Evolutionary conservation across 2,329 filamentous ascomycete species (phyloP).

Genomic region (Alternaria ventricosa): DNA sequence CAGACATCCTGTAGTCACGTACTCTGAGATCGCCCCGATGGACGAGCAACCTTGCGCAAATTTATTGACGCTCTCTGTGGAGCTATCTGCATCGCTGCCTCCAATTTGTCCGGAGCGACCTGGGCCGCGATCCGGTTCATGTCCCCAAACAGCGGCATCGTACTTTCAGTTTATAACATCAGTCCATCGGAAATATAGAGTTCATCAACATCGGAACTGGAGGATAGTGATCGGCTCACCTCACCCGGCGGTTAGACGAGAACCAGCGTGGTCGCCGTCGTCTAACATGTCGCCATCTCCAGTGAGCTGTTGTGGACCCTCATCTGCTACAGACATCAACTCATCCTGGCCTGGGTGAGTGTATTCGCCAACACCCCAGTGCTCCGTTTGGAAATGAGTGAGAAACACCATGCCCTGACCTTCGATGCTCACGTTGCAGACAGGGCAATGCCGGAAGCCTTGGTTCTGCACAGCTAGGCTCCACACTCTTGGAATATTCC

Average conservation of each 20-base stretch:
- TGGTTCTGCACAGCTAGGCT: not conserved
- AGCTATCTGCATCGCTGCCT: not conserved
- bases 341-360: not conserved
- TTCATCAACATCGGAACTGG: accelerated
- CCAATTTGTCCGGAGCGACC: not conserved
- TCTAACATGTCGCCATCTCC: not conserved
- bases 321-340: not conserved
- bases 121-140: not conserved
- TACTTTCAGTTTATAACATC: not conserved
- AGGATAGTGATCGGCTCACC: accelerated
- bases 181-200: not conserved
- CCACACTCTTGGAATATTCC: not conserved
- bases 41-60: too few relatives aligned
- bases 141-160: not conserved
- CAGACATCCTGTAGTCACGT: not conserved
- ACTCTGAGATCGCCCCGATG: not conserved
- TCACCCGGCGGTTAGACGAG: not conserved
- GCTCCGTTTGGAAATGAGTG: not conserved
- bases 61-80: not conserved
- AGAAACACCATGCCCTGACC: not conserved
- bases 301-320: not conserved
- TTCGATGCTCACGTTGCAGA: not conserved
- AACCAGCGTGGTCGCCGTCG: not conserved
- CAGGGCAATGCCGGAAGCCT: not conserved
- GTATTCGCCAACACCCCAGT: not conserved